Evolutionary conservation across 2,329 filamentous ascomycete species (phyloP).

Genomic region (Gliomastix tumulicola): DNA sequence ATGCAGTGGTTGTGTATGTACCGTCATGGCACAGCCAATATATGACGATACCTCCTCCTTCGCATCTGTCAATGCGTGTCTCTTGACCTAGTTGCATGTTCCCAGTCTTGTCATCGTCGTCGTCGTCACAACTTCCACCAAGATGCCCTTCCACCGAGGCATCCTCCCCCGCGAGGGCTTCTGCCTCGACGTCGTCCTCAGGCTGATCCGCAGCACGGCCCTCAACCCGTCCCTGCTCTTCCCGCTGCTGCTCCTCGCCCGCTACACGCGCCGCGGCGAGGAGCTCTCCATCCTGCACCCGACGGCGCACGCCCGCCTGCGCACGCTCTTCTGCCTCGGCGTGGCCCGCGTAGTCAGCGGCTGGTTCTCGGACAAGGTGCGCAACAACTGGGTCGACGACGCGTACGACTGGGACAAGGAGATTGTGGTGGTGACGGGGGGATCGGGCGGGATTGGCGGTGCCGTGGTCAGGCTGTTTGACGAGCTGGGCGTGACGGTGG

Average conservation of each 20-base stretch:
- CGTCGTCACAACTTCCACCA: background rate
- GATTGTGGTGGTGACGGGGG: slow-evolving; percentile 68
- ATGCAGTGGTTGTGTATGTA: no score
- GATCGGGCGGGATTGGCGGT: slow-evolving; percentile 66
- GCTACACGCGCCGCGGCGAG: slow-evolving; percentile 56
- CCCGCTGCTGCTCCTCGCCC: slow-evolving; percentile 54
- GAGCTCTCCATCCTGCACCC: slow-evolving; percentile 46
- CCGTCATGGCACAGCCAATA: no score
- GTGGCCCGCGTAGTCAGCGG: slow-evolving; percentile 16
- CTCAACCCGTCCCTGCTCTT: slow-evolving; percentile 60
- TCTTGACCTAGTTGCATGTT: no score
- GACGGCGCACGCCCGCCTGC: slow-evolving; percentile 40
- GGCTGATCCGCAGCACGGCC: slow-evolving; percentile 50
- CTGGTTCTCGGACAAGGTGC: slow-evolving; percentile 22
- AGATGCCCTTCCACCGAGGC: slow-evolving; percentile 37
- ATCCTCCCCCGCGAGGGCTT: slow-evolving; percentile 51
- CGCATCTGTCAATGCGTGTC: no score
- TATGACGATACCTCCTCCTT: background rate
- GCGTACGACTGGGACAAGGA: slow-evolving; percentile 61
- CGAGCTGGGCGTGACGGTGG: slow-evolving; percentile 57
- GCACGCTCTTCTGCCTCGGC: slow-evolving; percentile 19
- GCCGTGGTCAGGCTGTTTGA: slow-evolving; percentile 59
- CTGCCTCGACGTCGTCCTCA: slow-evolving; percentile 51
- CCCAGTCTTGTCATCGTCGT: no score
- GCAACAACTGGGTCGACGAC: slow-evolving; percentile 26